Evolutionary conservation across 768 basidiomycete genomes (phyloP).

Genomic region (Tylopilus vinaceipallidus): DNA sequence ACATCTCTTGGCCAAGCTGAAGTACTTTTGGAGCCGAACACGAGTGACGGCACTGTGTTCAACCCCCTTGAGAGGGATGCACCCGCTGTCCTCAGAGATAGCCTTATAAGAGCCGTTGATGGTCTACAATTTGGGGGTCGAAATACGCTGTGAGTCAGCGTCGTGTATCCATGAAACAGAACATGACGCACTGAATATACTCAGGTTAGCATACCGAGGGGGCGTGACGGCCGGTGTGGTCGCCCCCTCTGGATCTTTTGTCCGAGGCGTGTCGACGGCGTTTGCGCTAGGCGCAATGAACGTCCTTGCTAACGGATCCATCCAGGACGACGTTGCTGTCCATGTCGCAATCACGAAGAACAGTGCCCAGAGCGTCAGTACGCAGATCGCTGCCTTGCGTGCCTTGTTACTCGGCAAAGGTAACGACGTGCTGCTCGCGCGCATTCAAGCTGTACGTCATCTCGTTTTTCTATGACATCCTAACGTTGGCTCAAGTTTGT

Average conservation of each 20-base stretch:
- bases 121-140: constrained; percentile 25
- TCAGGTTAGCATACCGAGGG: constrained; percentile 61
- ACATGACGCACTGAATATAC: background rate
- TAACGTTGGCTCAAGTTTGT: background rate
- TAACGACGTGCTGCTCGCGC: constrained; percentile 28
- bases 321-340: constrained; percentile 56
- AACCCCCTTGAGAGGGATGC: constrained; percentile 48
- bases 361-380: constrained; percentile 53
- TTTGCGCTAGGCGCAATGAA: constrained; percentile 52
- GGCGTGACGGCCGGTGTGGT: constrained; percentile 66
- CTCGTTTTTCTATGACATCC: background rate
- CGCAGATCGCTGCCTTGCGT: constrained; percentile 62
- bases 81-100: constrained; percentile 31
- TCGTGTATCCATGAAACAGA: background rate
- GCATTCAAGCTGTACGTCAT: constrained; percentile 15
- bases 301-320: constrained; percentile 11
- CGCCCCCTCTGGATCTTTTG: constrained; percentile 46
- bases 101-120: constrained; percentile 40
- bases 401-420: constrained; percentile 59
- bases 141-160: constrained; percentile 17
- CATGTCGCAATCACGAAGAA: constrained; percentile 54
- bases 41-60: constrained; percentile 61
- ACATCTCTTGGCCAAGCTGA: constrained; percentile 68
- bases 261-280: constrained; percentile 60
- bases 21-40: constrained; percentile 65